phyloP scores from a whole-genome alignment of 805 yeast genomes.

The Lachancea sp. region DNA sequence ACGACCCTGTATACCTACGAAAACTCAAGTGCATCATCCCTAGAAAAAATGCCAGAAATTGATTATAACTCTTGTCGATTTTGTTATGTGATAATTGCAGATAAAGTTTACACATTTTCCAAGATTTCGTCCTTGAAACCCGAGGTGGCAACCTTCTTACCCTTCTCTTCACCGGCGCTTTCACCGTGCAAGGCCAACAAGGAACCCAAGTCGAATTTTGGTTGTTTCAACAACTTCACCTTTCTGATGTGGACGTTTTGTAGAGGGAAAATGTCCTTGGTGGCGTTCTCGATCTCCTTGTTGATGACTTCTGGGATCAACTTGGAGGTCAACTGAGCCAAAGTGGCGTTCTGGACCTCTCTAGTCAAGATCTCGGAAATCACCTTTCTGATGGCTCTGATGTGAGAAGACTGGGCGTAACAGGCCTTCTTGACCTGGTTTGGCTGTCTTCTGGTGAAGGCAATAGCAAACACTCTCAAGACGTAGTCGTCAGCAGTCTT shows the following conservation, averaged over 20 bases:
- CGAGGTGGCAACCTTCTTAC: constrained; percentile 79
- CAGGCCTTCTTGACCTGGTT: constrained; percentile 97
- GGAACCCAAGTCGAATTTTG: constrained; percentile 96
- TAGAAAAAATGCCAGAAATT: background rate
- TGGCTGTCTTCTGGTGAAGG: constrained; percentile 96
- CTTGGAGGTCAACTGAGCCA: constrained; percentile 94
- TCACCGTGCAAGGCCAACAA: constrained; percentile 97
- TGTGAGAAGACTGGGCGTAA: constrained; percentile 95
- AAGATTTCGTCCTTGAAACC: constrained; percentile 99
- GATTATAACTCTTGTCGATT: constrained; percentile 3
- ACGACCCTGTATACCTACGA: constrained; percentile 1
- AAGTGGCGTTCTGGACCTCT: constrained; percentile 90
- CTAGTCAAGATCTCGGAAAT: constrained; percentile 94
- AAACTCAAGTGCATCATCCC: no score
- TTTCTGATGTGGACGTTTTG: constrained; percentile 99
- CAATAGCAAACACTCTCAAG: constrained; percentile 93
- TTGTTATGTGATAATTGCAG: constrained; percentile 4
- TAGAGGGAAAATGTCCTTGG: constrained; percentile 91
- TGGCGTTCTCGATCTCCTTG: constrained; percentile 95
- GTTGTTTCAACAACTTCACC: constrained; percentile 97
- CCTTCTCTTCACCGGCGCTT: constrained; percentile 87
- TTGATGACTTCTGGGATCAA: constrained; percentile 98
- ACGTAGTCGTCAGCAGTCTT: constrained; percentile 97
- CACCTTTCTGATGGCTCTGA: constrained; percentile 95
- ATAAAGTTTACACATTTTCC: constrained; percentile 75